Base-by-base conservation (phyloP, 305 asterid species). In the Plantago lanceolata region DNA sequence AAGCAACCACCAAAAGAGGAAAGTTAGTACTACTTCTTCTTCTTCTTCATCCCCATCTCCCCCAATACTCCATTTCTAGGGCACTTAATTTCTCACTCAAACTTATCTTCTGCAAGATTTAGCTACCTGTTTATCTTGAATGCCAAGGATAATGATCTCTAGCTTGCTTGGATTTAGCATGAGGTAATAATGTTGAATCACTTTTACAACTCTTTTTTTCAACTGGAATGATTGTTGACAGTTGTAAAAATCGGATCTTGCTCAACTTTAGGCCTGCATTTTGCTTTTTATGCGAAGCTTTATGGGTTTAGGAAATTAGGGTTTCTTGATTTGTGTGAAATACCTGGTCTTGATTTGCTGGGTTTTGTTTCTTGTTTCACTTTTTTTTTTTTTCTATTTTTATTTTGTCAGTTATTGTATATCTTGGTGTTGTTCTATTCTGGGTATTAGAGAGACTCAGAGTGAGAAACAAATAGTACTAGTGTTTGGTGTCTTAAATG, bases 221-320 rank as follows among this genome's bases (percentile, higher is more conserved):
- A 21, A 16, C 54, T 54, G 77, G 65, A 52, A 43, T 63, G 73
- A 47, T 59, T 45, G 63, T 24, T 57, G 60, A 48, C 40, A 13
- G 68, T 19, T 54, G 17, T 66, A 61, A 31, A 71, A 51, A 71
- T 48, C 62, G 72, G 75, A 68, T 71, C 79, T 71, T 66, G 71
- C 17, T 57, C 47, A n/a, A 61, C 35, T 45, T 33, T 64, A 29
- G 57, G 19, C 75, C 72, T 71, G 71, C 77, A 71, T 77, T 68
- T 67, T 15, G 61, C 50, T 69, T 31, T 20, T n/a, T n/a, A n/a
- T n/a, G n/a, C n/a, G n/a, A n/a, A 59, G 26, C 53, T 55, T 63
- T 14, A 4, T 68, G 61, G 21, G 49, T 53, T 53, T 0, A 14
- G 31, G 59, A 64, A 60, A 68, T 61, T 61, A 50, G 66, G 64